A percentile compares a stretch with the other conserved stretches of the same genome.
Conservation (phyloP, 805 yeast species). For the Cyberlindnera mycetangii region DNA sequence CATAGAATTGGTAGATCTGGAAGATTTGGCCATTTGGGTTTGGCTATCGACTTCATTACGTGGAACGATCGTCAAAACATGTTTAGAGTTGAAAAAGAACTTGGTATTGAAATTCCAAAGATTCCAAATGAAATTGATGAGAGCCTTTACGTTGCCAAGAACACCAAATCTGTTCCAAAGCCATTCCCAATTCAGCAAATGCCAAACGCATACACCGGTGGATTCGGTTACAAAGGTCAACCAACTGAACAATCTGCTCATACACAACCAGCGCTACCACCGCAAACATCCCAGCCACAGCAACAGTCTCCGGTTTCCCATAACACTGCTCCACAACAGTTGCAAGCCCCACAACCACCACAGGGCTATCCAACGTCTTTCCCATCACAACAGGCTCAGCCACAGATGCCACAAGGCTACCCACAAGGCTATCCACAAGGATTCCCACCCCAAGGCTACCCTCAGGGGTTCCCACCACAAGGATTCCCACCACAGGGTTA, state of each 20-base stretch:
- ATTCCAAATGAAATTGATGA: conserved; percentile 93
- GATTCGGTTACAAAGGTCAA: conserved; percentile 46
- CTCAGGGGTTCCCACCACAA: conserved; percentile 19
- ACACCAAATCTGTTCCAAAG: conserved; percentile 70
- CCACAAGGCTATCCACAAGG: conserved; percentile 16
- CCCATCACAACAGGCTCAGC: conserved; percentile 11
- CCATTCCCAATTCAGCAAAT: conserved; percentile 77
- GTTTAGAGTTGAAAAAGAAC: conserved; percentile 93
- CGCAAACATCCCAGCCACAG: not conserved
- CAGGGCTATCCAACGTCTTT: conserved; percentile 22
- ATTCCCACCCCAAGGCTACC: conserved; percentile 17
- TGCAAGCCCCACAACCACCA: conserved; percentile 23
- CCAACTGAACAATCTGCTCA: conserved; percentile 33
- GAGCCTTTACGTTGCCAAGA: conserved; percentile 82
- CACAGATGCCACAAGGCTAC: conserved; percentile 12
- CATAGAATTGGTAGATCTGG: conserved; percentile 99
- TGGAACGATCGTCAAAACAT: conserved; percentile 95
- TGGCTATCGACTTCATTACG: conserved; percentile 93
- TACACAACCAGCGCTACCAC: conserved; percentile 12
- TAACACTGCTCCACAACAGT: conserved; percentile 23
- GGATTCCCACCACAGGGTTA: conserved; percentile 17
- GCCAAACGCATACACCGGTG: conserved; percentile 39
- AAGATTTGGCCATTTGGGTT: conserved; percentile 96
- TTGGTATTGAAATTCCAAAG: conserved; percentile 96
- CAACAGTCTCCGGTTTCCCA: conserved; percentile 21